These are phyloP conservation scores for Mucor racemosus DNA, from an alignment of 371 early-diverging fungal species.

Conservation along the genomic window DNA sequence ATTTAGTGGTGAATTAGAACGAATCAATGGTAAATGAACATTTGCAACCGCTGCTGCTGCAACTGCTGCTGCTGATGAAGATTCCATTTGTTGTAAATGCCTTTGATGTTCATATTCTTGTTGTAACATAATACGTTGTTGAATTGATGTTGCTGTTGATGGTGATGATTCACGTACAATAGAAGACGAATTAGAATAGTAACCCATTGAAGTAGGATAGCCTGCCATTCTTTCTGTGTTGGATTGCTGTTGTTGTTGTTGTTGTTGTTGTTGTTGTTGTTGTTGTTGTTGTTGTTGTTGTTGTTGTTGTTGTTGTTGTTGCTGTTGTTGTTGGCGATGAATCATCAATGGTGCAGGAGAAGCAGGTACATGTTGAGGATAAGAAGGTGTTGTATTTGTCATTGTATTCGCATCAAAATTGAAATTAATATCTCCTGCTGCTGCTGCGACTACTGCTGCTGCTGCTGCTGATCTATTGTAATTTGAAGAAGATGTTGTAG, in stretches of 20 bases:
- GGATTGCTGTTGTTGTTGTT: background rate
- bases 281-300: background rate
- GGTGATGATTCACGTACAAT: slow-evolving; percentile 1
- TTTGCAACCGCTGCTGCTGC: too few species aligned
- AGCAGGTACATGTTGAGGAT: background rate
- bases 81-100: slow-evolving; percentile 6
- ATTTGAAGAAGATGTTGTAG: background rate
- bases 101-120: slow-evolving; percentile 24
- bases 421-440: background rate
- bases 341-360: slow-evolving; percentile 13
- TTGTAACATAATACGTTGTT: slow-evolving; percentile 23
- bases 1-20: background rate
- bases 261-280: background rate
- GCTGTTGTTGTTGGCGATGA: background rate
- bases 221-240: slow-evolving; percentile 2
- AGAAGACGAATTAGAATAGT: background rate
- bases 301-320: background rate
- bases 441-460: too few species aligned
- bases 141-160: background rate
- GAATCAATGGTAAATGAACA: slow-evolving; percentile 20
- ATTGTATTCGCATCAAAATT: background rate
- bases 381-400: too few species aligned
- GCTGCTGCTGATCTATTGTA: background rate
- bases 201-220: slow-evolving; percentile 9
- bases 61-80: slow-evolving; percentile 2